A percentile compares a stretch with the other conserved stretches of the same genome.
These are phyloP conservation scores for Phytophthora syringae DNA, from an alignment of 352 stramenopile species.

Conservation along the genomic window DNA sequence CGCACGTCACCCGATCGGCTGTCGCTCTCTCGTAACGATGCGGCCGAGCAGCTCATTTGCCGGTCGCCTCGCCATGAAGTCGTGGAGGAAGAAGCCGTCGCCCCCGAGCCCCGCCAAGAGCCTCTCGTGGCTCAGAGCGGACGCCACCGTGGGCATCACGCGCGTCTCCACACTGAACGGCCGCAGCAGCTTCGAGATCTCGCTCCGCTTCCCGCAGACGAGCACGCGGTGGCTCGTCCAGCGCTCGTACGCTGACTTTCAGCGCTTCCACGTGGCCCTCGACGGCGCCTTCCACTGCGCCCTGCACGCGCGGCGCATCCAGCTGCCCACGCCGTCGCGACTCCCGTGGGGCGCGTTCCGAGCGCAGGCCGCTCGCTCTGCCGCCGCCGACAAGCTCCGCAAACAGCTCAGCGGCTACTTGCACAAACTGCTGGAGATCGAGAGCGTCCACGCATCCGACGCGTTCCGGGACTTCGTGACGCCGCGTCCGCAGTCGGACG, in stretches of 20 bases:
- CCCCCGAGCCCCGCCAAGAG: neutral
- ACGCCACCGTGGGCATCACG: conserved; percentile 63
- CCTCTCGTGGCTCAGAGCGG: conserved; percentile 43
- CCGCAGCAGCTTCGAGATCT: conserved; percentile 59
- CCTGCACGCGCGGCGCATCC: conserved; percentile 48
- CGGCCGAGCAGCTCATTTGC: conserved; percentile 14
- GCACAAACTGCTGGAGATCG: conserved; percentile 66
- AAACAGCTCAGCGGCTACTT: conserved; percentile 67
- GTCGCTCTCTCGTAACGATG: conserved; percentile 24
- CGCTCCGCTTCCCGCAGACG: conserved; percentile 52
- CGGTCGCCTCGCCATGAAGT: conserved; percentile 19
- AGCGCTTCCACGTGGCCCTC: conserved; percentile 47
- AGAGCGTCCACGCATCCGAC: conserved; percentile 46
- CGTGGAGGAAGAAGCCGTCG: conserved; percentile 19
- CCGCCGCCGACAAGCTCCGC: conserved; percentile 44
- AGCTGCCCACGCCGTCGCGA: conserved; percentile 47
- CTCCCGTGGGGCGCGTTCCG: conserved; percentile 44
- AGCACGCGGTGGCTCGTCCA: conserved; percentile 56
- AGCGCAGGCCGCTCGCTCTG: conserved; percentile 22
- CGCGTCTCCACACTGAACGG: conserved; percentile 28
- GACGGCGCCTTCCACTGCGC: conserved; percentile 26
- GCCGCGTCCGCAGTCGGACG: conserved; percentile 39
- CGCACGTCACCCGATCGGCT: too few species aligned
- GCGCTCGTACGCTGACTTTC: conserved; percentile 59
- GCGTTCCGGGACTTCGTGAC: conserved; percentile 58